phyloP scores from a whole-genome alignment of 768 basidiomycete species.

The Imleria badia region DNA sequence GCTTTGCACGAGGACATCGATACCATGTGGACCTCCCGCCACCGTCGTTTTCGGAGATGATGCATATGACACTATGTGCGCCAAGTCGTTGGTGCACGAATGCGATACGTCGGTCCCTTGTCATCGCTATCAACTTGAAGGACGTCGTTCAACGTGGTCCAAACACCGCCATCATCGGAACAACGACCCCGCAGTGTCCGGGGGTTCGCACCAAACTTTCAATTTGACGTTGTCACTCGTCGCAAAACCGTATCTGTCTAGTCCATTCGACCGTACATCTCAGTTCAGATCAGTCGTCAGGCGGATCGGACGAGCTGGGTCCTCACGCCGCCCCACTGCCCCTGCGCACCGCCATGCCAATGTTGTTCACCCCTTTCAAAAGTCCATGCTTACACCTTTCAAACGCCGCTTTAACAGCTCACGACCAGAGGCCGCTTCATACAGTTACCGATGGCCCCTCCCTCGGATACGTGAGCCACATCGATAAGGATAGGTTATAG shows the following conservation, averaged over 20 bases:
- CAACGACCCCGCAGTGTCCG: conserved; percentile 8
- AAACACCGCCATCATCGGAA: neutral
- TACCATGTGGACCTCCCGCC: neutral
- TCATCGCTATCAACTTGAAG: neutral
- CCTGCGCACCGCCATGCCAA: neutral
- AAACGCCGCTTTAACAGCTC: conserved; percentile 3
- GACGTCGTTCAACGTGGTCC: neutral
- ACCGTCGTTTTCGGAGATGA: neutral
- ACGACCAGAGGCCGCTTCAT: conserved; percentile 3
- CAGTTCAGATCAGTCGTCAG: neutral
- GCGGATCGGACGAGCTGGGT: neutral
- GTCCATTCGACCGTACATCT: neutral
- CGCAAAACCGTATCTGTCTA: neutral
- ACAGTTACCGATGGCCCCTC: neutral
- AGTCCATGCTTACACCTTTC: neutral
- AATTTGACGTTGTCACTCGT: neutral
- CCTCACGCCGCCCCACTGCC: neutral
- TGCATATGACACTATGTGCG: no score
- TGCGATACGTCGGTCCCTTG: neutral
- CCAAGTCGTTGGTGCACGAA: neutral
- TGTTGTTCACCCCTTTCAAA: neutral
- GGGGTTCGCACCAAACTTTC: neutral
- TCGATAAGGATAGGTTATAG: neutral
- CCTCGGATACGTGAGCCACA: no score
- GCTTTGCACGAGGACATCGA: no score